Base-by-base conservation (phyloP, 208 protist genomes). In the Tritrichomonas foetus region DNA sequence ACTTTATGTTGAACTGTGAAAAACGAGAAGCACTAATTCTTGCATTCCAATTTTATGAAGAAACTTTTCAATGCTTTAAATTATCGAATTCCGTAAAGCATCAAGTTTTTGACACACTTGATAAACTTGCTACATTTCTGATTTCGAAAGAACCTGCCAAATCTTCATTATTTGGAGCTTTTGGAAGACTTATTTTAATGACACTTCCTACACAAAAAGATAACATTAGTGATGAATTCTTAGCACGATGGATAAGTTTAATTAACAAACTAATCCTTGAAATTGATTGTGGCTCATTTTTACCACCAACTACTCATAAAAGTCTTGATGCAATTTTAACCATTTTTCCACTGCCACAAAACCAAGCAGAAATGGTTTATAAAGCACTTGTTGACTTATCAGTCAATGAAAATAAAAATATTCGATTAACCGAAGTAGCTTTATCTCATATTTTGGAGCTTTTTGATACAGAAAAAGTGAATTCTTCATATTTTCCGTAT, bases 281-380 rank as follows among this genome's bases (percentile, higher is more conserved):
- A 0, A 33, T 89, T 33, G 47, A 89, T 20, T 89, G 78, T n/a
- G 78, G 47, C 0, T 33, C 53, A 27, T 53, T 89, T 36, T 36
- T 89, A 13, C 78, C 78, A 27, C 78, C 78, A 33, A 89, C 78
- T 22, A 47, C 78, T 5, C 78, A 89, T 39, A 89, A 89, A 39
- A 39, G 16, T 2, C 47, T 89, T 30, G 78, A 89, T 11, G 25
- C 78, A 39, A 2, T 89, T 0, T 13, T 33, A 33, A 3, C 39
- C 0, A 16, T 89, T 14, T 57, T 55, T 57, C 78, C 78, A 39
- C 13, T 89, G 20, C 1, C 41, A 0, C 3, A 53, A 0, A 33
- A 89, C 3, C 16, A 47, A 30, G 25, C 27, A n/a, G 27, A 27
- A 16, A 33, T 44, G 27, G 30, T 89, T n/a, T 89, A 89, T 30